phyloP scores from a whole-genome alignment of 768 basidiomycete species.

The Pisolithus sp. region DNA sequence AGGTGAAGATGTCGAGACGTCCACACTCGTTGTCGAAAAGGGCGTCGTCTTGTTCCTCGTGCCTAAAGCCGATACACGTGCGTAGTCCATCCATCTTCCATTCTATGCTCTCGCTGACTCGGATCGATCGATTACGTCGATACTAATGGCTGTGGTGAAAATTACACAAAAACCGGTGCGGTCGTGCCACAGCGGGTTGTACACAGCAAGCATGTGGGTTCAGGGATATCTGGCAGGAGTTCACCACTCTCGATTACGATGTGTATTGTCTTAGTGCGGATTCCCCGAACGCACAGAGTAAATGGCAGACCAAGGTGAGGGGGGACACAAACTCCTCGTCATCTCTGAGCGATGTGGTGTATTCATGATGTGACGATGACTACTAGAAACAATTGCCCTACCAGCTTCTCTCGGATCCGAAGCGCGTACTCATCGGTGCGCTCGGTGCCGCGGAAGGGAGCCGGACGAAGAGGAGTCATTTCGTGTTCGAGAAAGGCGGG shows the following conservation, averaged over 20 bases:
- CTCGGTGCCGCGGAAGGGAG: slow-evolving; percentile 77
- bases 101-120: background rate
- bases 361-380: background rate
- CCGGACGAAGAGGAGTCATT: slow-evolving; percentile 87
- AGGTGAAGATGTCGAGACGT: slow-evolving; percentile 68
- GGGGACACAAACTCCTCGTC: background rate
- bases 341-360: background rate
- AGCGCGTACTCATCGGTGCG: slow-evolving; percentile 68
- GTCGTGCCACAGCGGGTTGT: slow-evolving; percentile 60
- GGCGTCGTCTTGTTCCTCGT: slow-evolving; percentile 81
- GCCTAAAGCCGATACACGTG: slow-evolving; percentile 82
- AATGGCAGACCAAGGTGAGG: slow-evolving; percentile 79
- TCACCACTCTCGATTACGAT: slow-evolving; percentile 53
- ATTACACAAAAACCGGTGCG: too few relatives aligned
- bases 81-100: slow-evolving; percentile 24
- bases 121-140: slow-evolving; percentile 17
- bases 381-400: slow-evolving; percentile 78
- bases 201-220: slow-evolving; percentile 91
- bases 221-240: slow-evolving; percentile 77
- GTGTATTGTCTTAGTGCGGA: slow-evolving; percentile 87
- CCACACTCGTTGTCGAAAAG: slow-evolving; percentile 55
- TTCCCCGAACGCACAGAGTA: slow-evolving; percentile 62
- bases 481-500: slow-evolving; percentile 89
- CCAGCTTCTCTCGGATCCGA: slow-evolving; percentile 83
- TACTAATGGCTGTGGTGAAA: too few relatives aligned